phyloP scores from a whole-genome alignment of 257 asterid species.

The Solanum gracilifrons region DNA sequence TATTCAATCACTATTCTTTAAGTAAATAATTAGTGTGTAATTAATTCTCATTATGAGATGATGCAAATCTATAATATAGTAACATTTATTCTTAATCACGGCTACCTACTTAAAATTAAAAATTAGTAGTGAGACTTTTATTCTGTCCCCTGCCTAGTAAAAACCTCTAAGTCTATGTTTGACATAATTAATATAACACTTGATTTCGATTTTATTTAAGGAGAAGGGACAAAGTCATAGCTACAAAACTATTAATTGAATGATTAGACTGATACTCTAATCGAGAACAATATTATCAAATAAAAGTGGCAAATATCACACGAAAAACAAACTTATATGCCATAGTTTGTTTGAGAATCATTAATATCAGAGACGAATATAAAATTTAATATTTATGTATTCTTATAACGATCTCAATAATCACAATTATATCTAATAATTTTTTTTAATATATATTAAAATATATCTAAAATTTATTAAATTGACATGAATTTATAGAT shows the following conservation, averaged over 20 bases:
- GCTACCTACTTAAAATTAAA: background rate
- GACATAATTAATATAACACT: background rate
- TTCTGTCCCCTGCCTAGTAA: background rate
- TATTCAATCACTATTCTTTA: background rate
- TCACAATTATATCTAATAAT: background rate
- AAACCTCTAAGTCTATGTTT: background rate
- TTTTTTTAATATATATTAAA: background rate
- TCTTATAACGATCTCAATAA: background rate
- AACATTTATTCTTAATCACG: background rate
- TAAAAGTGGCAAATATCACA: background rate
- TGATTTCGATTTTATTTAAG: background rate
- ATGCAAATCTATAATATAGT: background rate
- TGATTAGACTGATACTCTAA: background rate
- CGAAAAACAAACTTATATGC: background rate
- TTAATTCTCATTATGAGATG: background rate
- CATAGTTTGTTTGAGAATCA: background rate
- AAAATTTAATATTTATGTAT: background rate
- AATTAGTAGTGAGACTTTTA: background rate
- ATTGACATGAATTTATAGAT: background rate
- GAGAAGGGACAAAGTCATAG: background rate
- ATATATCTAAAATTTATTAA: background rate
- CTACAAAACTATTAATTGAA: background rate
- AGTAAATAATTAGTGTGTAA: background rate
- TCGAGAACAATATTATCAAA: background rate
- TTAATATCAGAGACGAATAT: background rate